Conservation (phyloP, 345 rosid species). For the Gynandropsis gynandra region DNA sequence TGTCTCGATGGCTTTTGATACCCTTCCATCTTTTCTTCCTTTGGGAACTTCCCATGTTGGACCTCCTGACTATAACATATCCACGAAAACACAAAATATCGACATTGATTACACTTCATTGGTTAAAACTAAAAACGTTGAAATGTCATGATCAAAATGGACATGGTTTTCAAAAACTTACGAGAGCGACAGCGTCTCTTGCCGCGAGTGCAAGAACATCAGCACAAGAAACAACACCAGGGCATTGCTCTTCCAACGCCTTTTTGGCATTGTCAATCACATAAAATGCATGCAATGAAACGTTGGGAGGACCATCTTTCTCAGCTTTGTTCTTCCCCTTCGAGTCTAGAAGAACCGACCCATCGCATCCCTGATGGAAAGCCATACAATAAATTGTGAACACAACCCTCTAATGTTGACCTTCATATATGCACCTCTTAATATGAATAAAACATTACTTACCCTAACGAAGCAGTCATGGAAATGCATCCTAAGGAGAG, state of each 20-base stretch:
- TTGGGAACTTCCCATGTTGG: slow-evolving; percentile 83
- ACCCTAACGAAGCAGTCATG: slow-evolving; percentile 82
- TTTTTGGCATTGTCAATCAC: slow-evolving; percentile 77
- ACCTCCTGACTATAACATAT: slow-evolving; percentile 63
- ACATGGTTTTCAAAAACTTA: slow-evolving; percentile 22
- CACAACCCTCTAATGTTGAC: too few relatives aligned
- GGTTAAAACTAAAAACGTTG: not conserved
- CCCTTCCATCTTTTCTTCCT: slow-evolving; percentile 84
- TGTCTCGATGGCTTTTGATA: slow-evolving; percentile 70
- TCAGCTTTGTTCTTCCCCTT: slow-evolving; percentile 63
- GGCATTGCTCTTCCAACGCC: slow-evolving; percentile 67
- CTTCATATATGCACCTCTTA: too few relatives aligned
- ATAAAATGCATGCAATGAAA: slow-evolving; percentile 80
- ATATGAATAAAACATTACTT: slow-evolving; percentile 1
- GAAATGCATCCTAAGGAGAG: slow-evolving; percentile 80
- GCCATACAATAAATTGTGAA: not conserved
- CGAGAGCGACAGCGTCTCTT: slow-evolving; percentile 74
- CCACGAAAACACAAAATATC: not conserved
- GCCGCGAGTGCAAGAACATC: slow-evolving; percentile 81
- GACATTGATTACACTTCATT: too few relatives aligned
- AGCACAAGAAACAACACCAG: slow-evolving; percentile 82
- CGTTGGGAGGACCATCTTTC: slow-evolving; percentile 88
- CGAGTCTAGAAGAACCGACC: slow-evolving; percentile 62
- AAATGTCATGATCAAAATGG: not conserved
- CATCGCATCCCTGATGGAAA: slow-evolving; percentile 70